A percentile compares a stretch with the other conserved stretches of the same genome.
Evolutionary conservation across 768 basidiomycete species (phyloP).

Genomic region (Pleurotus giganteus): DNA sequence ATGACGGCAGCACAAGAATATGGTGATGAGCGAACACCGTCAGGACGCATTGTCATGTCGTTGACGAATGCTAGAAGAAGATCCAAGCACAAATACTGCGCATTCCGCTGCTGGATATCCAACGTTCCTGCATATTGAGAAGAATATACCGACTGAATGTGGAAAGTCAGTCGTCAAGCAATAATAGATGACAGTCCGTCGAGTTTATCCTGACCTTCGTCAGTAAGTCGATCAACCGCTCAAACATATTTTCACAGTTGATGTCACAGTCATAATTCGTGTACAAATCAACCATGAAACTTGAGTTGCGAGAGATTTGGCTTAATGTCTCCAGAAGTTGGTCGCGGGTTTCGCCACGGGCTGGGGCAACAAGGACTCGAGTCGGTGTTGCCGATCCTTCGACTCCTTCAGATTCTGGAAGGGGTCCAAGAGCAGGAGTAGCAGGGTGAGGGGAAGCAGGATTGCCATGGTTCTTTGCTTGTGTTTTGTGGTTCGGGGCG

Average conservation of each 20-base stretch:
- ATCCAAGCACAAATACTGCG: constrained; percentile 87
- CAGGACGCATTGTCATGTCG: constrained; percentile 74
- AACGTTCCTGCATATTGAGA: constrained; percentile 53
- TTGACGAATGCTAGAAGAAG: constrained; percentile 83
- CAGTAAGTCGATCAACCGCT: constrained; percentile 83
- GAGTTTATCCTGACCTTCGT: constrained; percentile 61
- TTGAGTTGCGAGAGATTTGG: constrained; percentile 77
- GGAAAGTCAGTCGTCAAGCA: not conserved
- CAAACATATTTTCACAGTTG: constrained; percentile 95
- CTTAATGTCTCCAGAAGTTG: constrained; percentile 86
- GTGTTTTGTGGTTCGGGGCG: constrained; percentile 32
- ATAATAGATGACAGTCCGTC: constrained; percentile 5
- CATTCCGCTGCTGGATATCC: constrained; percentile 68
- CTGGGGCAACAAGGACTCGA: constrained; percentile 66
- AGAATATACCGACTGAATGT: constrained; percentile 74
- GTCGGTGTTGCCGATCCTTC: constrained; percentile 49
- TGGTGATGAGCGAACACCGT: constrained; percentile 34
- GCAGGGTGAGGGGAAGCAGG: constrained; percentile 51
- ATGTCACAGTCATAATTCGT: constrained; percentile 96
- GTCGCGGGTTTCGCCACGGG: constrained; percentile 84
- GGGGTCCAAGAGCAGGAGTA: constrained; percentile 37
- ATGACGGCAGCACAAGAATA: constrained; percentile 12
- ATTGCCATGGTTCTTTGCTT: constrained; percentile 30
- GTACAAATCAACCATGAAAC: constrained; percentile 95
- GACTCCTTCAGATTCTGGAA: constrained; percentile 42